These are phyloP conservation scores for Fusarium pseudoanthophilum DNA, from an alignment of 2,329 filamentous ascomycete species.

Conservation along the genomic window DNA sequence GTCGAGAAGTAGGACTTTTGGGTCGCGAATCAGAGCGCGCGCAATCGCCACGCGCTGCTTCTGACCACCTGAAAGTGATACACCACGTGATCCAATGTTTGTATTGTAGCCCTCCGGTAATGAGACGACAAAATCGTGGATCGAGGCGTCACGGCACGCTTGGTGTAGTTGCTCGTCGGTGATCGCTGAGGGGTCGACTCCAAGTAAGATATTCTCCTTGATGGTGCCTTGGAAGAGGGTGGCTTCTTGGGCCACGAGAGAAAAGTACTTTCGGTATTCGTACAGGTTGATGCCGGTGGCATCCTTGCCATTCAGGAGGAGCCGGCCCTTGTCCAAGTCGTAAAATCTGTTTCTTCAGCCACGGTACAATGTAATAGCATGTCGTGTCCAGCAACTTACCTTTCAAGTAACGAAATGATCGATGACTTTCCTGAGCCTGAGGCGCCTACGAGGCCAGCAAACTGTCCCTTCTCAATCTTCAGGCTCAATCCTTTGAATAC, in stretches of 20 bases:
- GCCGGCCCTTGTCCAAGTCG: constrained; percentile 69
- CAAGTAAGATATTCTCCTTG: constrained; percentile 75
- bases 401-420: constrained; percentile 72
- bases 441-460: constrained; percentile 75
- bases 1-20: constrained; percentile 74
- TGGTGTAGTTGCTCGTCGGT: constrained; percentile 63
- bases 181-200: constrained; percentile 65
- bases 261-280: constrained; percentile 71
- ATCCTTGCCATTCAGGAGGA: constrained; percentile 71
- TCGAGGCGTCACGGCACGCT: constrained; percentile 70
- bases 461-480: constrained; percentile 74
- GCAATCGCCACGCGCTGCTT: constrained; percentile 78
- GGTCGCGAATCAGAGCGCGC: constrained; percentile 73
- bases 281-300: constrained; percentile 68
- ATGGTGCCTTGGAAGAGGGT: constrained; percentile 77
- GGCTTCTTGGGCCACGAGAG: constrained; percentile 80
- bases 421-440: constrained; percentile 80
- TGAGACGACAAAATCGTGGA: constrained; percentile 76
- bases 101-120: constrained; percentile 76
- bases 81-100: constrained; percentile 72
- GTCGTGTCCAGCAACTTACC: constrained; percentile 26
- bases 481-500: constrained; percentile 72
- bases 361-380: background rate
- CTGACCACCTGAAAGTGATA: constrained; percentile 76
- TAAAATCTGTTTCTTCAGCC: constrained; percentile 67